Evolutionary conservation across 106 monocot genomes (phyloP).

Genomic region (Iris macrosiphon): DNA sequence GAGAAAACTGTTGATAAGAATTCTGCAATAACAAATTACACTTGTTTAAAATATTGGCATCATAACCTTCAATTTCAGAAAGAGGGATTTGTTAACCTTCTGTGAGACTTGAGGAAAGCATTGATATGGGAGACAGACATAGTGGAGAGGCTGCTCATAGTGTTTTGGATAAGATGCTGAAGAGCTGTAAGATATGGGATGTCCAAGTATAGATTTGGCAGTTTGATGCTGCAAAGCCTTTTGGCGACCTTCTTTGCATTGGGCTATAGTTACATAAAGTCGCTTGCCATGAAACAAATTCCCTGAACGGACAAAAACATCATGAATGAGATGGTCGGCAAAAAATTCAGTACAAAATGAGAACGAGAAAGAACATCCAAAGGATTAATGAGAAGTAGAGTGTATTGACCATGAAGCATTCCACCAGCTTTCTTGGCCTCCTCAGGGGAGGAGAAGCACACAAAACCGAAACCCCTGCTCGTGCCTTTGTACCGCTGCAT

Average conservation of each 20-base stretch:
- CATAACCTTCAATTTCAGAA: too few species aligned
- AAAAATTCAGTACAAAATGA: neutral
- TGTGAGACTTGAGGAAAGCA: too few species aligned
- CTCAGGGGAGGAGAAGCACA: slow-evolving; percentile 31
- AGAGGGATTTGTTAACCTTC: too few species aligned
- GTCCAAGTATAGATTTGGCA: too few species aligned
- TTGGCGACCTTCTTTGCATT: slow-evolving; percentile 12
- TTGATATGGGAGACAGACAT: too few species aligned
- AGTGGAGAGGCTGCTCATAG: too few species aligned
- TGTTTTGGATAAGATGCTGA: too few species aligned
- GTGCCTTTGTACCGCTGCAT: slow-evolving; percentile 14
- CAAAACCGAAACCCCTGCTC: slow-evolving; percentile 56
- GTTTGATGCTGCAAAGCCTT: neutral
- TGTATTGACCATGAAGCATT: slow-evolving; percentile 34
- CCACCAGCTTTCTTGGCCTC: slow-evolving; percentile 43
- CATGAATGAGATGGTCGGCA: neutral
- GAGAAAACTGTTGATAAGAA: too few species aligned
- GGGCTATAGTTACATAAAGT: slow-evolving; percentile 23
- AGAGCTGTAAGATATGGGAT: too few species aligned
- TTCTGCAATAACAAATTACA: too few species aligned
- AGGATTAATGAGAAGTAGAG: neutral
- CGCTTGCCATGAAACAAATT: slow-evolving; percentile 7
- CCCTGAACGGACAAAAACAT: slow-evolving; percentile 18
- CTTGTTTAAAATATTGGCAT: too few species aligned
- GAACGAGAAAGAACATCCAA: neutral